A percentile compares a stretch with the other conserved stretches of the same genome.
These are phyloP conservation scores for Tulasnella sp. DNA, from an alignment of 768 basidiomycete genomes.

Conservation along the genomic window DNA sequence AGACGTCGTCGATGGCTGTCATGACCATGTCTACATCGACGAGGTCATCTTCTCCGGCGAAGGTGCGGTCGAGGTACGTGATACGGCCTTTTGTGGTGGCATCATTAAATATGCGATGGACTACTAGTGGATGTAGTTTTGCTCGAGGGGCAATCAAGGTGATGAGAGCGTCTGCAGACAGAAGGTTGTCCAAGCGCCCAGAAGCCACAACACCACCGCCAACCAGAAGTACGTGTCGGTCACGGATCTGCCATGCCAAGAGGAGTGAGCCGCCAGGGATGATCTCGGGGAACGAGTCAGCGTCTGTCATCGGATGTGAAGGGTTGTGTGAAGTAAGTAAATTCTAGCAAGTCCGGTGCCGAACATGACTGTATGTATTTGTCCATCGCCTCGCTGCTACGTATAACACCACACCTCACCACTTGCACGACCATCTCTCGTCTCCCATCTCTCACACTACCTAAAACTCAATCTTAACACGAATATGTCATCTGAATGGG, in stretches of 20 bases:
- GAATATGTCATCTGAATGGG: constrained; percentile 44
- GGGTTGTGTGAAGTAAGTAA: not conserved
- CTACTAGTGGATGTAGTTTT: constrained; percentile 41
- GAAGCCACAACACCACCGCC: constrained; percentile 92
- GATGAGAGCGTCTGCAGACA: constrained; percentile 68
- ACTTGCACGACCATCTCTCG: too few species aligned
- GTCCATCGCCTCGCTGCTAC: not conserved
- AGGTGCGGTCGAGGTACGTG: constrained; percentile 61
- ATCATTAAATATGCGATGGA: constrained; percentile 28
- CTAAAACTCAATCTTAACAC: too few species aligned
- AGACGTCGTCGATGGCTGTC: constrained; percentile 81
- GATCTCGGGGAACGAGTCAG: constrained; percentile 1
- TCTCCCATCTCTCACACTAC: too few species aligned
- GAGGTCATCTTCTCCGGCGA: constrained; percentile 54
- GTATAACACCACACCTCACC: too few species aligned
- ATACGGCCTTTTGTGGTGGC: constrained; percentile 47
- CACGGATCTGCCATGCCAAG: constrained; percentile 85
- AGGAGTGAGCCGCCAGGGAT: constrained; percentile 61
- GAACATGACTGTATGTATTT: not conserved
- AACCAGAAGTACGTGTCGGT: constrained; percentile 76
- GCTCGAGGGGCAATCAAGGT: constrained; percentile 62
- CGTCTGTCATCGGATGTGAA: not conserved
- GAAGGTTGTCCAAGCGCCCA: constrained; percentile 74
- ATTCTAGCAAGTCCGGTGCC: not conserved
- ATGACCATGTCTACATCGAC: constrained; percentile 74